Percentiles rank a stretch among this genome's conserved stretches.
Conservation (phyloP, 1,139 yeast species). For the Suhomyces yuchorum region DNA sequence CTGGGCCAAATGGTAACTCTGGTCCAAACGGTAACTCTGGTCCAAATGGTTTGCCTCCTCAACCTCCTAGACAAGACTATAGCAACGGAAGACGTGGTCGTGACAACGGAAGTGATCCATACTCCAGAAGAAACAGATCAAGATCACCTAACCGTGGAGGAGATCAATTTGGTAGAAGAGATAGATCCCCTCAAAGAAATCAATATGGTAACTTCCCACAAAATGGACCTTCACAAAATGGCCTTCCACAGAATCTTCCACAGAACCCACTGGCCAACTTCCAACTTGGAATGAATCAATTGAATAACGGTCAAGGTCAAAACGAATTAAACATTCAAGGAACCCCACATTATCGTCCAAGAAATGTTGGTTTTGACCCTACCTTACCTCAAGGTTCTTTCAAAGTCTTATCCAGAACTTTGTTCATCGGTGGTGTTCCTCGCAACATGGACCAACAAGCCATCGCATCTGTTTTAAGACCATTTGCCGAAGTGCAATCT, state of each 20-base stretch:
- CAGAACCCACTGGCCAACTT: slow-evolving; percentile 11
- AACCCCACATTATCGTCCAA: slow-evolving; percentile 72
- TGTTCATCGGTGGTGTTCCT: slow-evolving; percentile 94
- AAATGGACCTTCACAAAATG: slow-evolving; percentile 9
- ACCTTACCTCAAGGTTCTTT: slow-evolving; percentile 77
- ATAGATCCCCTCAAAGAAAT: slow-evolving; percentile 37
- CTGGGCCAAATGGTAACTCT: slow-evolving; percentile 1
- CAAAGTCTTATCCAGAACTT: slow-evolving; percentile 83
- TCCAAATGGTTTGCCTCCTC: slow-evolving; percentile 13
- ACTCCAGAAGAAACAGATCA: slow-evolving; percentile 56
- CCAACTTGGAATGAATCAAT: slow-evolving; percentile 7
- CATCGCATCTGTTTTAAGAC: slow-evolving; percentile 66
- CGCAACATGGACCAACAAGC: slow-evolving; percentile 75
- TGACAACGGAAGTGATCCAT: slow-evolving; percentile 33
- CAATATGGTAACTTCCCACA: slow-evolving; percentile 19
- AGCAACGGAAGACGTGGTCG: slow-evolving; percentile 38
- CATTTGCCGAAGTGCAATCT: slow-evolving; percentile 94
- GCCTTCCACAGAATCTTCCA: slow-evolving; percentile 7
- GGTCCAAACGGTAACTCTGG: slow-evolving; percentile 6
- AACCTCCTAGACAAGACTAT: slow-evolving; percentile 21
- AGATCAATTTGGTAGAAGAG: slow-evolving; percentile 25
- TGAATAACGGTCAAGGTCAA: slow-evolving; percentile 2
- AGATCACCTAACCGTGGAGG: slow-evolving; percentile 50
- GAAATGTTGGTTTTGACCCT: slow-evolving; percentile 68
- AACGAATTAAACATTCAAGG: slow-evolving; percentile 70